Evolutionary conservation across 2,329 filamentous ascomycete genomes (phyloP), one percentile per base, ranked within the genome.

Genomic region (Cryphonectria nitschkei): DNA sequence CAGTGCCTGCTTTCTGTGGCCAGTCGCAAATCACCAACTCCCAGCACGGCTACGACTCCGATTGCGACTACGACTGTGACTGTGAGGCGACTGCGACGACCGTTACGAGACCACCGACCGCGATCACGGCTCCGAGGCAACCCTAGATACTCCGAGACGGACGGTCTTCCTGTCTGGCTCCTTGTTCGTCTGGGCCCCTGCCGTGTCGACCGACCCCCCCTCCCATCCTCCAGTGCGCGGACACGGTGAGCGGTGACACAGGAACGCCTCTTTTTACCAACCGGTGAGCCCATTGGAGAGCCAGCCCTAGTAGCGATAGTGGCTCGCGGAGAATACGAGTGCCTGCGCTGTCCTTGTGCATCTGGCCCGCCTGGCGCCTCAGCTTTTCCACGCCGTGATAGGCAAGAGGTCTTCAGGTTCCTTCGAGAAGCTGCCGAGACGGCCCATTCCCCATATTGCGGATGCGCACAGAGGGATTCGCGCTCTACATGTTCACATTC

Each of bases 281-380:
- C 74, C 73, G 70, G 72, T 75, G 74, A 76, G 73, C 75, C 76
- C 75, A 80, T 81, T 80, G 78, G 77, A 76, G 74, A 74, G 50
- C 63, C n/a, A 52, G 63, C 52, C 64, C 72, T 39, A 68, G 66
- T 72, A 73, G 72, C 75, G 71, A 74, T 74, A 73, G 70, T 69
- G 68, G 68, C 68, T 67, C 70, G 68, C 74, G 75, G 75, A 76
- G 72, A 78, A 80, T 81, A 80, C 80, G 80, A 81, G 77, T 73
- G 73, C 74, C 68, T 73, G 74, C 69, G 73, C 74, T 75, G 75
- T 74, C 70, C 74, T 74, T 75, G 76, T 77, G 76, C 76, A 75
- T 74, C 74, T 71, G 73, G 58, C 56, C 61, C 60, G 43, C 34
- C 56, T 68, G 69, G 50, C 69, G 64, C 56, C 61, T 67, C 68